phyloP scores from a whole-genome alignment of 768 basidiomycete species.

The Leucocoprinus sp. region DNA sequence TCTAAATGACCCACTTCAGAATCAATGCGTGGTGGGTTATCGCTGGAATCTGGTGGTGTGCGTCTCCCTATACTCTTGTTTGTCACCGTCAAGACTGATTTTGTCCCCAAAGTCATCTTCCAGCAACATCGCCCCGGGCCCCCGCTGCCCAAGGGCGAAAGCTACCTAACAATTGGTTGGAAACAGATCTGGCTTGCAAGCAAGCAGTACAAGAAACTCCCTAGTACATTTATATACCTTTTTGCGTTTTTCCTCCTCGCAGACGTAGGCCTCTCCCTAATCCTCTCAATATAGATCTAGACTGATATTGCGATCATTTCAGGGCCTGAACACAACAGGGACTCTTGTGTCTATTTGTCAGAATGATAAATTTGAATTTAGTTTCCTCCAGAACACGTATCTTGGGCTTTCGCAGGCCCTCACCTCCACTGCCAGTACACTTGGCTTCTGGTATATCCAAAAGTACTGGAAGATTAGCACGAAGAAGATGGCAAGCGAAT shows the following conservation, averaged over 20 bases:
- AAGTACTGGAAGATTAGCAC: slow-evolving; percentile 70
- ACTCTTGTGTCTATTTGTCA: slow-evolving; percentile 72
- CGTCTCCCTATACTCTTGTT: slow-evolving; percentile 18
- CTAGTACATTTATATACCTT: slow-evolving; percentile 77
- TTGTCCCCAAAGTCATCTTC: slow-evolving; percentile 50
- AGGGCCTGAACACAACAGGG: slow-evolving; percentile 78
- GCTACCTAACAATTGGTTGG: slow-evolving; percentile 78
- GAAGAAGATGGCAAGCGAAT: slow-evolving; percentile 60
- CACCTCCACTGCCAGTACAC: slow-evolving; percentile 62
- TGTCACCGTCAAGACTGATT: not conserved
- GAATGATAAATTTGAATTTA: slow-evolving; percentile 74
- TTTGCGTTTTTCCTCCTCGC: slow-evolving; percentile 72
- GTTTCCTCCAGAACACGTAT: slow-evolving; percentile 76
- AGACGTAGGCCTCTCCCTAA: slow-evolving; percentile 39
- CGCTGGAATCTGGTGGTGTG: slow-evolving; percentile 85
- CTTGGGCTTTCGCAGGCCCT: slow-evolving; percentile 69
- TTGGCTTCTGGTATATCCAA: slow-evolving; percentile 83
- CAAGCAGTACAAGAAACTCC: slow-evolving; percentile 70
- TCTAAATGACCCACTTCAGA: slow-evolving; percentile 24
- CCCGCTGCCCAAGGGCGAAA: slow-evolving; percentile 65
- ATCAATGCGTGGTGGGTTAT: slow-evolving; percentile 74
- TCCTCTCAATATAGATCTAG: not conserved
- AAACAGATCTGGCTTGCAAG: slow-evolving; percentile 80
- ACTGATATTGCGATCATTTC: not conserved
- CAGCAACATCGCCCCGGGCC: slow-evolving; percentile 83